Conservation (phyloP, 2,329 filamentous ascomycete genomes). For the Sporothrix pseudoabietina region DNA sequence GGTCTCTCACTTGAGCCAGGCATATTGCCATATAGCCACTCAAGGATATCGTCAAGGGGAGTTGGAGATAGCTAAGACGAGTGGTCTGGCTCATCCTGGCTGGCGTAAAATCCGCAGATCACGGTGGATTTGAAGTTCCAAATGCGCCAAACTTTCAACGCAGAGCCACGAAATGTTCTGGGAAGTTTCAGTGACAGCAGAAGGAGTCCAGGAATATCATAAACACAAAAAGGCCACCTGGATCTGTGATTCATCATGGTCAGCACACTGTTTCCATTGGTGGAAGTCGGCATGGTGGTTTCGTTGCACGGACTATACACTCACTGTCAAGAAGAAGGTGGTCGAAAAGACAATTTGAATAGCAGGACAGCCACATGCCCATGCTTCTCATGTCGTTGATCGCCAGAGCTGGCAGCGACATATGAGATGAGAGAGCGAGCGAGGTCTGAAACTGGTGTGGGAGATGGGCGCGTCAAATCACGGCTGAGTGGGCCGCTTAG, state of each 20-base stretch:
- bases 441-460: constrained; percentile 4
- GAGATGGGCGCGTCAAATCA: constrained; percentile 9
- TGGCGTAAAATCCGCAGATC: neutral
- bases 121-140: neutral
- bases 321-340: too few species aligned
- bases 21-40: neutral
- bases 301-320: too few species aligned
- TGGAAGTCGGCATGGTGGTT: neutral
- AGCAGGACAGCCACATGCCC: too few species aligned
- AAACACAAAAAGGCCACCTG: neutral
- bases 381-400: neutral
- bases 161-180: neutral
- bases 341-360: too few species aligned
- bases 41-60: neutral
- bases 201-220: neutral
- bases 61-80: neutral
- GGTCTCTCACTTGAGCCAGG: neutral
- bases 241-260: neutral
- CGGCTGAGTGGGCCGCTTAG: neutral
- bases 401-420: neutral
- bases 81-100: neutral
- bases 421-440: neutral
- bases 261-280: neutral
- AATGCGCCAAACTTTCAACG: neutral
- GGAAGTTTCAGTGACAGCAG: neutral